Evolutionary conservation across 176 grass and related monocot genomes (phyloP).

Genomic region (Chloris gayana): DNA sequence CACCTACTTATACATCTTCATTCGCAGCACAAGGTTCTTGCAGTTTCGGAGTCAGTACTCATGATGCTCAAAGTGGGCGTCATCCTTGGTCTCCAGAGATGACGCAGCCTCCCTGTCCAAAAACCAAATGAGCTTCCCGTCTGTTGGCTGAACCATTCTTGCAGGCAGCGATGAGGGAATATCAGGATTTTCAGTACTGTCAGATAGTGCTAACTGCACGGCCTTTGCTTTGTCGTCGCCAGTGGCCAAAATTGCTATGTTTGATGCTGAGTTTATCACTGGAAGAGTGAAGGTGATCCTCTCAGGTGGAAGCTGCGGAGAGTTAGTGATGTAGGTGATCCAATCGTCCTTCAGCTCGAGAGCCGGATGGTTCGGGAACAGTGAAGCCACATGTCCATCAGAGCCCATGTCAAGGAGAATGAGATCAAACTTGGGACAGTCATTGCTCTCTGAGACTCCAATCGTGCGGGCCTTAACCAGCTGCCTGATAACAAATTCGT

Average conservation of each 20-base stretch:
- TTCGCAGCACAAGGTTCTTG: constrained; percentile 35
- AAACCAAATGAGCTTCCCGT: constrained; percentile 87
- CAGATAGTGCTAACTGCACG: constrained; percentile 40
- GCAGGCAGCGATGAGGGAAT: constrained; percentile 43
- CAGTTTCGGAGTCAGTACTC: constrained; percentile 23
- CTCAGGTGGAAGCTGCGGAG: constrained; percentile 72
- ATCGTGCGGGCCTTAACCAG: constrained; percentile 73
- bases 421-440: constrained; percentile 87
- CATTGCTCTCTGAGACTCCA: constrained; percentile 68
- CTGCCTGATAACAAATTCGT: constrained; percentile 88
- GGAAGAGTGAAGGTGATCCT: constrained; percentile 92
- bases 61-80: neutral
- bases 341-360: constrained; percentile 70
- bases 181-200: constrained; percentile 28
- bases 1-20: constrained; percentile 47
- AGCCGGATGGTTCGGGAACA: constrained; percentile 69
- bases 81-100: constrained; percentile 24
- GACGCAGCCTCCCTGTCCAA: constrained; percentile 72
- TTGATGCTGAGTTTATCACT: constrained; percentile 90
- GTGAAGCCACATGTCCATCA: constrained; percentile 80
- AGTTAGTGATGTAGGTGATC: constrained; percentile 87
- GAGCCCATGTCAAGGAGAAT: constrained; percentile 71
- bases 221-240: constrained; percentile 59
- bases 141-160: constrained; percentile 58
- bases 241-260: constrained; percentile 62